Percentiles rank a stretch among this genome's conserved stretches.
Evolutionary conservation across 2,329 filamentous ascomycete genomes (phyloP).

Genomic region (Apiospora hydei): DNA sequence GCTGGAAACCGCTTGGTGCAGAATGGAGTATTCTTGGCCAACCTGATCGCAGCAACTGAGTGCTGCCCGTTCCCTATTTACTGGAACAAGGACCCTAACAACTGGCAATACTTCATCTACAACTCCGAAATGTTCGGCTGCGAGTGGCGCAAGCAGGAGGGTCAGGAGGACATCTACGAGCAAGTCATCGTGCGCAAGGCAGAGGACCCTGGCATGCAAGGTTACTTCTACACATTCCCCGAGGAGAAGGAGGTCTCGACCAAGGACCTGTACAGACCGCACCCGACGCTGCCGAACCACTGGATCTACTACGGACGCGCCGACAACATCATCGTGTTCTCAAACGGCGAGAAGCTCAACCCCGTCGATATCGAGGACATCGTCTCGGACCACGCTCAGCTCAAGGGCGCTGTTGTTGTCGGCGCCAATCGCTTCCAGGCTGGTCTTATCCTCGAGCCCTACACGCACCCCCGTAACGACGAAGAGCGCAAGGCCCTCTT

Average conservation of each 20-base stretch:
- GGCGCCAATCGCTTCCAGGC: slow-evolving; percentile 55
- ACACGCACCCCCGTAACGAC: slow-evolving; percentile 37
- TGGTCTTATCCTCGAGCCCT: slow-evolving; percentile 55
- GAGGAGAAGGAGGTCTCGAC: slow-evolving; percentile 50
- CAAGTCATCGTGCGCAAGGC: slow-evolving; percentile 38
- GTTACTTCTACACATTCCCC: slow-evolving; percentile 51
- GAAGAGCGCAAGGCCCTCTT: slow-evolving; percentile 44
- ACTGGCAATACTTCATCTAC: slow-evolving; percentile 54
- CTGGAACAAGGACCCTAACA: slow-evolving; percentile 41
- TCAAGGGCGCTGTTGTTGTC: slow-evolving; percentile 54
- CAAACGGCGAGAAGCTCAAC: slow-evolving; percentile 60
- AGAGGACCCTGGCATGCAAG: slow-evolving; percentile 35
- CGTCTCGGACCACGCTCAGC: slow-evolving; percentile 46
- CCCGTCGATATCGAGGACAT: slow-evolving; percentile 52
- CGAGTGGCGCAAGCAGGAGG: slow-evolving; percentile 48
- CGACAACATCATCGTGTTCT: slow-evolving; percentile 58
- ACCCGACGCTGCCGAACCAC: slow-evolving; percentile 47
- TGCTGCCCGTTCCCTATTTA: slow-evolving; percentile 46
- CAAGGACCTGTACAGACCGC: slow-evolving; percentile 52
- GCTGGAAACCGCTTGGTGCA: slow-evolving; percentile 48
- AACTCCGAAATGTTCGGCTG: slow-evolving; percentile 49
- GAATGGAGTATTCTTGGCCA: slow-evolving; percentile 44
- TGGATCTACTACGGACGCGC: slow-evolving; percentile 48
- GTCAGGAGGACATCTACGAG: slow-evolving; percentile 38
- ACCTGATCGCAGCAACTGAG: slow-evolving; percentile 53